Percentiles rank a stretch among this genome's conserved stretches.
These are phyloP conservation scores for Leucosporidium scottii DNA, from an alignment of 768 basidiomycete genomes.

Conservation along the genomic window DNA sequence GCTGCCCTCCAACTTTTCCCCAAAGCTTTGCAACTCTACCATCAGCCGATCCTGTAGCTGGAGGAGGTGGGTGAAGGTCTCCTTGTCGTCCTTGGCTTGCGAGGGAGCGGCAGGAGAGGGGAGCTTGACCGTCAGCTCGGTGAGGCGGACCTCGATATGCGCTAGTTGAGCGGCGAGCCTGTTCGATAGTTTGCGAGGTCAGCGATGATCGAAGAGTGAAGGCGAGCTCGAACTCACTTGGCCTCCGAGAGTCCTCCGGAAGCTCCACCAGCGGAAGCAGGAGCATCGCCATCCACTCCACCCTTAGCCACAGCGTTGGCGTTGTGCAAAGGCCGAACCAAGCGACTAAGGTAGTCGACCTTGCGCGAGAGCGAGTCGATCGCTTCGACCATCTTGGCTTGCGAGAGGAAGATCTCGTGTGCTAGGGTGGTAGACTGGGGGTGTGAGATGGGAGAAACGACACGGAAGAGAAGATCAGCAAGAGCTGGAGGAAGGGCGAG, in stretches of 20 bases:
- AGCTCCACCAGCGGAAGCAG: no score
- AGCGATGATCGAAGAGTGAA: no score
- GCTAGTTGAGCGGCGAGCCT: constrained; percentile 1
- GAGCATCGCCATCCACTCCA: no score
- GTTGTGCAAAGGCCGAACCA: neutral
- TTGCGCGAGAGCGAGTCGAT: constrained; percentile 35
- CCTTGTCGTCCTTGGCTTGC: neutral
- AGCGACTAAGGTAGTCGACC: constrained; percentile 24
- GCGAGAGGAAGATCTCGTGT: constrained; percentile 36
- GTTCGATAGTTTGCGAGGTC: no score
- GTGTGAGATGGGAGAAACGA: neutral
- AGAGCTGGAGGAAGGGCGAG: neutral
- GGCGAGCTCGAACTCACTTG: no score
- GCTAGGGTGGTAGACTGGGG: constrained; percentile 22
- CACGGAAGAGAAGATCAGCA: neutral
- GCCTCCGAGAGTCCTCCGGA: no score
- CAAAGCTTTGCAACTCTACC: constrained; percentile 25
- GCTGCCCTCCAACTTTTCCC: constrained; percentile 15
- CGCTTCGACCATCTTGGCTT: constrained; percentile 33
- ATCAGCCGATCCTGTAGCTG: constrained; percentile 29
- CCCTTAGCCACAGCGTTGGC: no score
- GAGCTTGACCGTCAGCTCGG: neutral
- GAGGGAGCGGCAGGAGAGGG: neutral
- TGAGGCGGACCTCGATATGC: neutral
- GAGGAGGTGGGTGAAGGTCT: constrained; percentile 16